These are phyloP conservation scores for Aegle marmelos DNA, from an alignment of 345 rosid species.

Conservation along the genomic window DNA sequence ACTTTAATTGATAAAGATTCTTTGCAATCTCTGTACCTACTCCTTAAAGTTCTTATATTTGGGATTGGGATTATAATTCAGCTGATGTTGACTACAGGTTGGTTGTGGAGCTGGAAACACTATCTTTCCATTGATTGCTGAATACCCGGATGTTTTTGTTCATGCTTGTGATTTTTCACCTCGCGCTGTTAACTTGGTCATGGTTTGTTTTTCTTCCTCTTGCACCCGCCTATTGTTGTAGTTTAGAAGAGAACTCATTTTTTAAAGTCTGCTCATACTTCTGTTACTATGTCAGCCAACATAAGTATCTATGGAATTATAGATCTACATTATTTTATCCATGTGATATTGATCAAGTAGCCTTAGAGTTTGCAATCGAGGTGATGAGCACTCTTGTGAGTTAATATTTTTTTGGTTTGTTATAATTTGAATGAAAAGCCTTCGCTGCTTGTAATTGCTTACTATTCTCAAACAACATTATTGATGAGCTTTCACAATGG, in stretches of 20 bases:
- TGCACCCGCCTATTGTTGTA: not conserved
- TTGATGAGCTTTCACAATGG: not conserved
- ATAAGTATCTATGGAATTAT: not conserved
- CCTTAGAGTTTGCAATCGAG: not conserved
- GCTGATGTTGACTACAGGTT: slow-evolving; percentile 42
- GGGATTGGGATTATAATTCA: not conserved
- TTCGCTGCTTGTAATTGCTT: not conserved
- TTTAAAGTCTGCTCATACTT: not conserved
- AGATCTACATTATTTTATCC: not conserved
- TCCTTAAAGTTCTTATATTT: not conserved
- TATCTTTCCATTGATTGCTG: slow-evolving; percentile 71
- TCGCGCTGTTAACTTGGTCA: slow-evolving; percentile 81
- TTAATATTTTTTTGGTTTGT: not conserved
- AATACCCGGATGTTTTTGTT: slow-evolving; percentile 69
- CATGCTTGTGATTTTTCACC: slow-evolving; percentile 92
- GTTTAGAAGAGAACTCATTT: not conserved
- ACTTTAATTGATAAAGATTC: not conserved
- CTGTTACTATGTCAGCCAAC: not conserved
- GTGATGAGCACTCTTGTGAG: not conserved
- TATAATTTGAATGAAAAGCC: not conserved
- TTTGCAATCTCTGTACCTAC: not conserved
- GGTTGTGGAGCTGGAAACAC: slow-evolving; percentile 98
- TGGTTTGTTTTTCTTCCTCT: slow-evolving; percentile 48
- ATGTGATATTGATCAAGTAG: not conserved
- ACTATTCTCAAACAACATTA: not conserved